Percentiles rank a stretch among this genome's conserved stretches.
Evolutionary conservation across 176 grass and related monocot genomes (phyloP).

Genomic region (Hsuehochloa calcarea): DNA sequence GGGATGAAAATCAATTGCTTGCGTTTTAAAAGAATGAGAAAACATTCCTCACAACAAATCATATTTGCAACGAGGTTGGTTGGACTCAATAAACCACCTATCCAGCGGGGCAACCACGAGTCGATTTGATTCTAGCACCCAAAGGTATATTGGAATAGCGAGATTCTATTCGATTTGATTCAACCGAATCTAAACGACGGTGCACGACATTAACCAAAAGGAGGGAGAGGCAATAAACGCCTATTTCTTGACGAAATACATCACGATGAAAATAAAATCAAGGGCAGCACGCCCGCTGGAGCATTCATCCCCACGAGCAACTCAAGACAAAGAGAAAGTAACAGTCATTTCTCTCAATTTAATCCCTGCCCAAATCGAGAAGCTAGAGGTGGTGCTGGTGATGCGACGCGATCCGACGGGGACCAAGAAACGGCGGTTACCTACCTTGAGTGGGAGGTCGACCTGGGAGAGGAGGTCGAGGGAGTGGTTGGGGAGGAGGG

Average conservation of each 20-base stretch:
- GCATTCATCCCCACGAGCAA: background rate
- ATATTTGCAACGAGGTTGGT: background rate
- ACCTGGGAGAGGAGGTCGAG: slow-evolving; percentile 99
- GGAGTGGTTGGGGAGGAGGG: slow-evolving; percentile 90
- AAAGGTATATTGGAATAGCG: background rate
- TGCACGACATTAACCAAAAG: background rate
- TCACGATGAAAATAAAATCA: background rate
- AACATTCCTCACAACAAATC: background rate
- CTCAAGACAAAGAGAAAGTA: background rate
- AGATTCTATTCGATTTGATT: background rate
- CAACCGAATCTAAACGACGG: background rate
- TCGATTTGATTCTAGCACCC: background rate
- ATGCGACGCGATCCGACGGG: background rate
- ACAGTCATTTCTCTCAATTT: background rate
- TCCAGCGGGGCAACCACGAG: background rate
- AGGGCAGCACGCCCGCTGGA: background rate
- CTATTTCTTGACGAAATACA: background rate
- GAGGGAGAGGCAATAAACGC: background rate
- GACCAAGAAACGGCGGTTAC: background rate
- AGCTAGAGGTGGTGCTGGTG: background rate
- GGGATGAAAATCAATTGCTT: slow-evolving; percentile 7
- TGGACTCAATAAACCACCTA: background rate
- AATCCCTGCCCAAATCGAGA: slow-evolving; percentile 15
- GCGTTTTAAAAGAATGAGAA: background rate
- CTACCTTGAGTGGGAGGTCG: slow-evolving; percentile 90